Conservation (phyloP, 306 rosid genomes). For the Cucumis sativus region DNA sequence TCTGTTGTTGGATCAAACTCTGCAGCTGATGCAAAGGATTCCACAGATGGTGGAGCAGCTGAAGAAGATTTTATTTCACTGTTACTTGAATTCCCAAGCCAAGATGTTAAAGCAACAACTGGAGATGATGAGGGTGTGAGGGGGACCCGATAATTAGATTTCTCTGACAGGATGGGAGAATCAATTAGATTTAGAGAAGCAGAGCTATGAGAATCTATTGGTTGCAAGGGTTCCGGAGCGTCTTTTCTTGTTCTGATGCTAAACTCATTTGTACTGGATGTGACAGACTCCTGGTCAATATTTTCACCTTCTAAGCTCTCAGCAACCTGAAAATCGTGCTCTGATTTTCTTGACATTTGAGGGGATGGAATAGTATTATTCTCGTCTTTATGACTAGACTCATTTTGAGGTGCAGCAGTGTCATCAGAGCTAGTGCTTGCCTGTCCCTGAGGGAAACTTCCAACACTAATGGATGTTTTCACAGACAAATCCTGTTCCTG, state of each 20-base stretch:
- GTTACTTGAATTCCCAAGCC: slow-evolving; percentile 66
- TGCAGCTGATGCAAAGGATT: slow-evolving; percentile 37
- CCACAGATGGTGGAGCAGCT: slow-evolving; percentile 54
- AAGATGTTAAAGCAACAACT: slow-evolving; percentile 62
- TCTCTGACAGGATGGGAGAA: slow-evolving; percentile 80
- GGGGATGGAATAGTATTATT: slow-evolving; percentile 20
- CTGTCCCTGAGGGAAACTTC: slow-evolving; percentile 90
- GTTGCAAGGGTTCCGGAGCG: slow-evolving; percentile 27
- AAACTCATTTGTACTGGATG: slow-evolving; percentile 54
- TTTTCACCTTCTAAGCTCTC: slow-evolving; percentile 54
- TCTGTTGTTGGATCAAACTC: slow-evolving; percentile 65
- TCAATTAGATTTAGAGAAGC: slow-evolving; percentile 44
- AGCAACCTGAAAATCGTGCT: slow-evolving; percentile 32
- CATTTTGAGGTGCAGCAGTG: slow-evolving; percentile 27
- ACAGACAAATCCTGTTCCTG: slow-evolving; percentile 68
- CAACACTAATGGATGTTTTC: slow-evolving; percentile 81
- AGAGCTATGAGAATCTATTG: slow-evolving; percentile 64
- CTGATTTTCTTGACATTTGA: slow-evolving; percentile 31
- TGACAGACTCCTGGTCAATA: slow-evolving; percentile 56
- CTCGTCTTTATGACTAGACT: slow-evolving; percentile 36
- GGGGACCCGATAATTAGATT: slow-evolving; percentile 51
- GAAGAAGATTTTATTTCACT: slow-evolving; percentile 47
- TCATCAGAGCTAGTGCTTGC: slow-evolving; percentile 90
- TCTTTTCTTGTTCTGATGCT: slow-evolving; percentile 41
- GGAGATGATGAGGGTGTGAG: slow-evolving; percentile 47